Conservation (phyloP, 2,329 filamentous ascomycete species). For the Sporothrix humicola region DNA sequence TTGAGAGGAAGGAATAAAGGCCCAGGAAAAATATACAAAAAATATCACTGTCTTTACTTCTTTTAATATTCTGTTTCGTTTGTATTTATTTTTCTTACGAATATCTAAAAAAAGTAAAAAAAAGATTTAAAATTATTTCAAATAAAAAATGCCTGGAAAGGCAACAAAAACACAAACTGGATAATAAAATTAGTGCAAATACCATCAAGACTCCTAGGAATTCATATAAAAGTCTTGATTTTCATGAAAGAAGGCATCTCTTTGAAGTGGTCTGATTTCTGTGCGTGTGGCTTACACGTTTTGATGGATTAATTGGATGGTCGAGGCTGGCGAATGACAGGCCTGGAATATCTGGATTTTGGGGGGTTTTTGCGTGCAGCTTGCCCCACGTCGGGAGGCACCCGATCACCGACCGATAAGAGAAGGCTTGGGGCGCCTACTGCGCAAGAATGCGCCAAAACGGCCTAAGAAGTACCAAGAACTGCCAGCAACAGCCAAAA, state of each 20-base stretch:
- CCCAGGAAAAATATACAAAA: not conserved
- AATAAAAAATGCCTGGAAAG: not conserved
- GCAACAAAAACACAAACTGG: too few relatives aligned
- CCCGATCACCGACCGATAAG: constrained; percentile 2
- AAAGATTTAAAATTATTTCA: not conserved
- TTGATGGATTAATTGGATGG: not conserved
- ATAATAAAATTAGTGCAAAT: too few relatives aligned
- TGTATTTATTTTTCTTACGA: not conserved
- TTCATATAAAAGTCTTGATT: too few relatives aligned
- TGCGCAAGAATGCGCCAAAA: not conserved
- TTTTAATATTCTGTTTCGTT: not conserved
- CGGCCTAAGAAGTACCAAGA: too few relatives aligned
- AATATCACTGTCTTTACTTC: not conserved
- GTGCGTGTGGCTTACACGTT: not conserved
- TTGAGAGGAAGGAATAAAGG: not conserved
- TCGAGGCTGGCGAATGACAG: constrained; percentile 20
- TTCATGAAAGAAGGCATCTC: not conserved
- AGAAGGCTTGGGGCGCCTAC: not conserved
- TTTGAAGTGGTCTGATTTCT: not conserved
- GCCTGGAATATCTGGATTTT: not conserved
- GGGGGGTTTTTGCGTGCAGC: not conserved
- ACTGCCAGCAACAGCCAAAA: not conserved
- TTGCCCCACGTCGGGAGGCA: constrained; percentile 1
- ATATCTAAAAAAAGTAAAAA: not conserved
- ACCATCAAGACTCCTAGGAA: too few relatives aligned